Evolutionary conservation across 805 yeast genomes (phyloP).

Genomic region (Schizosaccharomyces japonicus): DNA sequence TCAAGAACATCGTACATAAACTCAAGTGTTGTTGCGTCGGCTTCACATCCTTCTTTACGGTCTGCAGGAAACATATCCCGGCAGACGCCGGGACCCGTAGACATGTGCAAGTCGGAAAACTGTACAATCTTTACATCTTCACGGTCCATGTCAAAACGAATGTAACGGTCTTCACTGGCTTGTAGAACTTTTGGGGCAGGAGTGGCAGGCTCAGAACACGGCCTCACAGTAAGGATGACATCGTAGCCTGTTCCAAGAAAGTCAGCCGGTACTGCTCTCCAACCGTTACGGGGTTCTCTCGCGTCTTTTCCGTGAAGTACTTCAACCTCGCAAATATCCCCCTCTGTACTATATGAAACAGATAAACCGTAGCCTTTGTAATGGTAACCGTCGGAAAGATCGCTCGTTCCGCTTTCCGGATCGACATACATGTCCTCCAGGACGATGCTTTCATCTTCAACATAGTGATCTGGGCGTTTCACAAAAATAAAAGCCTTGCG

Average conservation of each 20-base stretch:
- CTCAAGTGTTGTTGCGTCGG: constrained; percentile 45
- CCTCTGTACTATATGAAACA: background rate
- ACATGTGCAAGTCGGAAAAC: constrained; percentile 64
- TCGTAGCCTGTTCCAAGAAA: background rate
- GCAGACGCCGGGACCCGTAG: constrained; percentile 66
- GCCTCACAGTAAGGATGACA: background rate
- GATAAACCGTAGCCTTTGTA: background rate
- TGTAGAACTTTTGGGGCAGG: background rate
- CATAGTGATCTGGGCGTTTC: background rate
- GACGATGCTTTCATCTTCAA: background rate
- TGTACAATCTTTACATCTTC: constrained; percentile 49
- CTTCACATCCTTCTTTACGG: constrained; percentile 32
- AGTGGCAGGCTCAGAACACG: background rate
- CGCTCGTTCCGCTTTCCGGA: too few species aligned
- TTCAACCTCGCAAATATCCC: background rate
- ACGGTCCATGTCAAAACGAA: background rate
- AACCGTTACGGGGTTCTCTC: background rate
- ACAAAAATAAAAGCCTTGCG: background rate
- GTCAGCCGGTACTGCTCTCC: background rate
- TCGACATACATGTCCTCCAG: background rate
- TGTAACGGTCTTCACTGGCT: background rate
- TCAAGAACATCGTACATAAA: constrained; percentile 46
- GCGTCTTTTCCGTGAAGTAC: background rate
- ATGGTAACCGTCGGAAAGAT: too few species aligned
- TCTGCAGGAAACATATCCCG: constrained; percentile 25